Base-by-base conservation (phyloP, 306 rosid genomes). In the Amphicarpaea edgeworthii region DNA sequence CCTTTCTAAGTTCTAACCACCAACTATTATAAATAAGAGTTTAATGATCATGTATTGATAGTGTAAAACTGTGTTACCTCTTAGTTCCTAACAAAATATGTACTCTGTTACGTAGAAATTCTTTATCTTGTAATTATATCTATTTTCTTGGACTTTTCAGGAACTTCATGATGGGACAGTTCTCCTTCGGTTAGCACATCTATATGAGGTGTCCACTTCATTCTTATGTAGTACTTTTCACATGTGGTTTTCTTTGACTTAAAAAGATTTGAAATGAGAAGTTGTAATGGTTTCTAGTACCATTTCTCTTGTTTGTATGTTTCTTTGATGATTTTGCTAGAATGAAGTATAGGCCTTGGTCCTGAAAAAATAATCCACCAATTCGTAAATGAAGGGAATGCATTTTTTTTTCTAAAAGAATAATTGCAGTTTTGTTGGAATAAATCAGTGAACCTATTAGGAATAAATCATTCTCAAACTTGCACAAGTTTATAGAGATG, bases 111-210 rank as follows among this genome's bases (percentile, higher is more conserved):
- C 8, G 77, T 66, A 68, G 37, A 61, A 72, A 34, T 12, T 55
- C 17, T 46, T 2, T 37, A 30, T 55, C 55, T 49, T 60, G 24
- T 45, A 61, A 61, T 17, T 46, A 45, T 46, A 9, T 26, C 15
- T 47, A 9, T 69, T 67, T 63, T 78, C 78, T 59, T 70, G 19
- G 76, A 53, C 46, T 71, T 53, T 83, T 61, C 87, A 92, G 96
- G 97, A 88, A 82, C 86, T 90, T 54, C 88, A 88, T 12, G 41
- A 75, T 42, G 96, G 88, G 68, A 83, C 77, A 70, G 87, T 87
- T 75, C 91, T 93, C 67, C 88, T 93, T 58, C 90, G 97, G 41
- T 72, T 90, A 41, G 93, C 97, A 0, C 97, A 93, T 80, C 68
- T 93, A 77, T 93, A 90, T 0, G 96, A 93, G 96, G 97, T 92